Evolutionary conservation across 2,329 filamentous ascomycete genomes (phyloP).

Genomic region (Xylariaceae sp.): DNA sequence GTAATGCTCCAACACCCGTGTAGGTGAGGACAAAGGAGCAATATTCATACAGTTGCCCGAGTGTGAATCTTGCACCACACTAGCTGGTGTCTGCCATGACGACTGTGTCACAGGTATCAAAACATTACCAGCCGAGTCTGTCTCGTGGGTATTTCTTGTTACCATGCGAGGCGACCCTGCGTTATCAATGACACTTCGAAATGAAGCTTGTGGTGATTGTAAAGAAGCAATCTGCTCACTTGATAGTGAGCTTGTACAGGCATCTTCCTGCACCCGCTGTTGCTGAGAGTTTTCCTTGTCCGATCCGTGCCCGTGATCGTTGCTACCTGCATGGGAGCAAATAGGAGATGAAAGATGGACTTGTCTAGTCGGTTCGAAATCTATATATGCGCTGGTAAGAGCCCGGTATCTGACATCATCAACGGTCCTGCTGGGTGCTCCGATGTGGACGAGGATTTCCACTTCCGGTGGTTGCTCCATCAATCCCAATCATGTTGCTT

Average conservation of each 20-base stretch:
- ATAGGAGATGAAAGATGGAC: constrained; percentile 3
- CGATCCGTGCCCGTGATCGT: constrained; percentile 3
- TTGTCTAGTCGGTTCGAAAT: constrained; percentile 44
- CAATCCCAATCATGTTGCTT: constrained; percentile 19
- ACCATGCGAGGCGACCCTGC: constrained; percentile 37
- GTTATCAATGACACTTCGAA: constrained; percentile 50
- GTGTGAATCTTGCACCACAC: constrained; percentile 59
- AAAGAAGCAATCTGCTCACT: constrained; percentile 19
- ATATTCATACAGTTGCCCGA: constrained; percentile 41
- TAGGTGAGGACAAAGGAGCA: constrained; percentile 49
- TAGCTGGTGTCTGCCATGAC: constrained; percentile 50
- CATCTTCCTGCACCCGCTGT: constrained; percentile 11
- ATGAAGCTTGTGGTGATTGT: constrained; percentile 45
- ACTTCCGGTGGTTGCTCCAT: constrained; percentile 40
- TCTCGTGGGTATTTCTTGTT: neutral
- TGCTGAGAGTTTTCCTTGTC: constrained; percentile 5
- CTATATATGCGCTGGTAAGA: constrained; percentile 55
- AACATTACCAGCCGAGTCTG: constrained; percentile 3
- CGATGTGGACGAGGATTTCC: constrained; percentile 60
- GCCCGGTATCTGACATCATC: constrained; percentile 54
- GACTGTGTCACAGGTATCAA: constrained; percentile 30
- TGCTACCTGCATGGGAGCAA: constrained; percentile 1
- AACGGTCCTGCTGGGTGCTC: constrained; percentile 50
- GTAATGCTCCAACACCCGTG: constrained; percentile 53
- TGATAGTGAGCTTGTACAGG: constrained; percentile 4